Base-by-base conservation (phyloP, 371 early-diverging fungal species). In the Apophysomyces ossiformis region DNA sequence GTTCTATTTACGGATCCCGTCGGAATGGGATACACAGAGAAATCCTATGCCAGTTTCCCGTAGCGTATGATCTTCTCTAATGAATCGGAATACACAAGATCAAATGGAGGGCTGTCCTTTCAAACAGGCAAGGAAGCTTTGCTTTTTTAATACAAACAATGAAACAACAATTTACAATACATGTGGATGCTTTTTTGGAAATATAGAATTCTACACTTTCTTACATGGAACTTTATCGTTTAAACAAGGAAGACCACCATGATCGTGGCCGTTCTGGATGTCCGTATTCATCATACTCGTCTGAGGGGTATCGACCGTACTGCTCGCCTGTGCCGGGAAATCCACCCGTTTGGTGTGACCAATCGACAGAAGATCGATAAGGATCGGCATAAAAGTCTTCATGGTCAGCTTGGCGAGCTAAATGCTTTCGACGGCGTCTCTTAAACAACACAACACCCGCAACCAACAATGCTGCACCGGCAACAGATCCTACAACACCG, bases 341-440 rank as follows among this genome's bases (percentile, higher is more conserved):
- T 4, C 54, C 54, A 21, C 54, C 54, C 54, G 21, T 21, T 21
- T 50, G 54, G 54, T 50, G 54, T 11, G 54, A 50, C 54, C 54
- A 50, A 32, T 50, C 54, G 54, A 50, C 54, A 26, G 54, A 50
- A 26, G 54, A 18, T 7, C 61, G 61, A 45, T 61, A 47, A 21
- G 61, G 61, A 37, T 61, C 61, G 15, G 61, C 61, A 45, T 61
- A 61, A 37, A 61, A 61, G 36, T 61, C 61, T 43, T 61, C 61
- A 26, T 61, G 46, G 46, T 61, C 43, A 47, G 18, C 46, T 35
- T 46, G 61, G 16, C 54, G 54, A 44, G 43, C 61, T 47, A 61
- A 13, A 32, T 43, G 45, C 61, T 32, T 13, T 45, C 46, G 61
- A 16, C 61, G 44, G 32, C 47, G 61, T 50, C 54, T 50, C 35